phyloP scores from a whole-genome alignment of 768 basidiomycete species.

The Ramaria sp. region DNA sequence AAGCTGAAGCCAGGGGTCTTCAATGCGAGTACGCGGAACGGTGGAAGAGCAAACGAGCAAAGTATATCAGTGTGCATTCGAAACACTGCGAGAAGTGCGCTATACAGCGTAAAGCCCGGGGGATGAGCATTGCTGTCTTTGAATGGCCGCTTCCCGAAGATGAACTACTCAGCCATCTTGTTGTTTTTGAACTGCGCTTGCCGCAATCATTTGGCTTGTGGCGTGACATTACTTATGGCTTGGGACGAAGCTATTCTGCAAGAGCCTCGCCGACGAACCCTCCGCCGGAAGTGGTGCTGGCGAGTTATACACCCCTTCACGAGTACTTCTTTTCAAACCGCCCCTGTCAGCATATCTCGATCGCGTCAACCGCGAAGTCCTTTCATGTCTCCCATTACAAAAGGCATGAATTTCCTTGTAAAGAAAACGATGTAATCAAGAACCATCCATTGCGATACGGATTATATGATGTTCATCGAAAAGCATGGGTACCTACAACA shows the following conservation, averaged over 20 bases:
- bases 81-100: slow-evolving; percentile 20
- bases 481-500: slow-evolving; percentile 11
- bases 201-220: slow-evolving; percentile 31
- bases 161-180: slow-evolving; percentile 15
- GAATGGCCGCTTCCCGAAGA: slow-evolving; percentile 37
- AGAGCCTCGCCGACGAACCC: background rate
- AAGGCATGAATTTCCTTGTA: slow-evolving; percentile 12
- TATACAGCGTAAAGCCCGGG: slow-evolving; percentile 10
- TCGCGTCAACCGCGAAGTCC: slow-evolving; percentile 27
- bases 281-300: no score
- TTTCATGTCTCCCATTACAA: slow-evolving; percentile 24
- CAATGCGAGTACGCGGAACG: slow-evolving; percentile 9
- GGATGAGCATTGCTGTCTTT: slow-evolving; percentile 23
- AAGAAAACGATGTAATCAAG: slow-evolving; percentile 14
- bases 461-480: slow-evolving; percentile 19
- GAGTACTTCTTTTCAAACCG: background rate
- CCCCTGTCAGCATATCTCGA: slow-evolving; percentile 18
- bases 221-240: slow-evolving; percentile 29
- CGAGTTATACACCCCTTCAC: no score
- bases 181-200: slow-evolving; percentile 32
- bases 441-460: slow-evolving; percentile 22
- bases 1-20: background rate
- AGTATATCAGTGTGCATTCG: background rate
- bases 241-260: slow-evolving; percentile 11
- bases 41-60: no score